Conservation (phyloP, 192 early-diverging fungal species). For the Coemansia sp. region DNA sequence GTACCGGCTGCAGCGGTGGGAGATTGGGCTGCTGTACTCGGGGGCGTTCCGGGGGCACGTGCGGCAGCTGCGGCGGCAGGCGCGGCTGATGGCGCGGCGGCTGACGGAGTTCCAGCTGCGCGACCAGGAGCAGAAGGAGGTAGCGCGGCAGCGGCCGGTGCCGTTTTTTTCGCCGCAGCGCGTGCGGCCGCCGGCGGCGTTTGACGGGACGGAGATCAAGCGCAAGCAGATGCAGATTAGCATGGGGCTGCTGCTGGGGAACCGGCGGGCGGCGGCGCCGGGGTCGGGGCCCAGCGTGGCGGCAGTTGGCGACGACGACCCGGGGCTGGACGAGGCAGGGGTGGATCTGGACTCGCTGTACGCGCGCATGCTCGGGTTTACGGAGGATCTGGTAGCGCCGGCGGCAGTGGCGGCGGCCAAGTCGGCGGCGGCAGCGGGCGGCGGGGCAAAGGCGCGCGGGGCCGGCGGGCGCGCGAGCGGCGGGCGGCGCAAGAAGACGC, state of each 20-base stretch:
- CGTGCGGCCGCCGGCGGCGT: slow-evolving; percentile 23
- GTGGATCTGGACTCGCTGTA: slow-evolving; percentile 39
- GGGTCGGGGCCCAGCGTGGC: not conserved
- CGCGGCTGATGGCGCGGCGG: slow-evolving; percentile 20
- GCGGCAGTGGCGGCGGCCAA: slow-evolving; percentile 1
- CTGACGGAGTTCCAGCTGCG: slow-evolving; percentile 33
- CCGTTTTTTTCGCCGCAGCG: slow-evolving; percentile 43
- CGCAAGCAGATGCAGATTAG: slow-evolving; percentile 47
- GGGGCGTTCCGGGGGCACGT: slow-evolving; percentile 36
- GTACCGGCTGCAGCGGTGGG: slow-evolving; percentile 49
- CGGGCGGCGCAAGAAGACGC: slow-evolving; percentile 23
- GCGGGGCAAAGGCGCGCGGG: too few relatives aligned
- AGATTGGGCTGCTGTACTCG: slow-evolving; percentile 43
- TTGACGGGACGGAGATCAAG: slow-evolving; percentile 47
- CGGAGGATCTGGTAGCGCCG: slow-evolving; percentile 27
- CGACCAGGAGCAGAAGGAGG: slow-evolving; percentile 23
- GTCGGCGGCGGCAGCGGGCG: not conserved
- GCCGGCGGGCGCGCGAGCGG: not conserved
- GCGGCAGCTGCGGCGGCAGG: slow-evolving; percentile 33
- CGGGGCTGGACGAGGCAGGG: slow-evolving; percentile 31
- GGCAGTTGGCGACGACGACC: too few relatives aligned
- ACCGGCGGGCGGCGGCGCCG: not conserved
- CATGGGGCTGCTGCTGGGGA: slow-evolving; percentile 36
- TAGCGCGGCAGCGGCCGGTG: slow-evolving; percentile 26
- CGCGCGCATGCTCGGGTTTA: slow-evolving; percentile 52